Evolutionary conservation across 495 filamentous ascomycete genomes (phyloP), one percentile per base, ranked within the genome.

Genomic region (Daldinia loculata): DNA sequence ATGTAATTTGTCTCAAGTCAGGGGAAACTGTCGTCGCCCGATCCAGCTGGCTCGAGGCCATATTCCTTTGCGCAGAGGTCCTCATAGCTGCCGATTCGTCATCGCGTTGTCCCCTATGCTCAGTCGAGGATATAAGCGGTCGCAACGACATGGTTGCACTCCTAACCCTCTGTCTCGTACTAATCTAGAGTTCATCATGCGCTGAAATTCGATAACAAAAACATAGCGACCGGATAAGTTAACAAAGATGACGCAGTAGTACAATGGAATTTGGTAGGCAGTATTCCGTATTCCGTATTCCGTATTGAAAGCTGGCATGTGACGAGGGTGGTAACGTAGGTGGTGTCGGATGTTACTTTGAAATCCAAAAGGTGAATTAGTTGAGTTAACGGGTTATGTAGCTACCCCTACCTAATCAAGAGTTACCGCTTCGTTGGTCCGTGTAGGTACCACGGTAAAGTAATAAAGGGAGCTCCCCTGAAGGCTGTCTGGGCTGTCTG

Each of bases 121-220:
- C 76, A 29, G 63, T 72, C 57, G 69, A 72, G 59, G 70, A 60
- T 64, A 72, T 59, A 64, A 55, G 61, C 70, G 71, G 72, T 71
- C 74, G 69, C 69, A 67, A 72, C 73, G 75, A 72, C 75, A 77
- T 76, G 48, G 70, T 68, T 77, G 65, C 65, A 63, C 61, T 73
- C 59, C 56, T 62, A 43, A 26, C 66, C 70, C 56, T 69, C 61
- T 61, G 27, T 62, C 41, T 50, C 19, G 61, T 61, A 22, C 2
- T 56, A 19, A 48, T 61, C 41, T 55, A 43, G 56, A 64, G 64
- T 71, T 75, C 70, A 77, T 74, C 17, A 29, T 74, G 67, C 63
- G 53, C 32, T 50, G 58, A 39, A 27, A 61, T 12, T 48, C 29
- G 50, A 43, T 6, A 38, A 6, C 29, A 39, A 57, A 41, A 24